Percentiles rank a stretch among this genome's conserved stretches.
Evolutionary conservation across 345 rosid genomes (phyloP).

Genomic region (Camelina sativa): DNA sequence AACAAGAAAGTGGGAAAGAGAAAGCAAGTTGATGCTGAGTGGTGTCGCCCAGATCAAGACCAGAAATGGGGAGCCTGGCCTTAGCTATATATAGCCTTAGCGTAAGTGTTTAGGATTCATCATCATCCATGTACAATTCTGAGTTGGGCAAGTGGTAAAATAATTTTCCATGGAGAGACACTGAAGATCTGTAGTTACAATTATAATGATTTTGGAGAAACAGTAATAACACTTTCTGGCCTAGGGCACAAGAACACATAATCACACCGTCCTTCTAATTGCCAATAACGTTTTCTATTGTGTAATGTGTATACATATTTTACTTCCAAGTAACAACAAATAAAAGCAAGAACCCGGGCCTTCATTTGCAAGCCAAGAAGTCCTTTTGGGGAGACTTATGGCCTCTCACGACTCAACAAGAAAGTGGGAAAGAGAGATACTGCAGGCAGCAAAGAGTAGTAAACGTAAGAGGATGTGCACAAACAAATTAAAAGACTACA

Average conservation of each 20-base stretch:
- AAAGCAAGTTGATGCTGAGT: conserved; percentile 37
- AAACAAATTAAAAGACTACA: too few species aligned
- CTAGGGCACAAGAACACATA: neutral
- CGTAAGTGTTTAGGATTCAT: neutral
- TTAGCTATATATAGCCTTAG: too few species aligned
- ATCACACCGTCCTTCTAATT: too few species aligned
- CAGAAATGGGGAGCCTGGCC: conserved; percentile 35
- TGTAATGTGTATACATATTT: too few species aligned
- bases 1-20: conserved; percentile 28
- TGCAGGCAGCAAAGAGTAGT: too few species aligned
- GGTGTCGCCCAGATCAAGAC: conserved; percentile 33
- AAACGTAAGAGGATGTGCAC: too few species aligned
- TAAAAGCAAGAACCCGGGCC: too few species aligned
- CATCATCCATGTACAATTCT: neutral
- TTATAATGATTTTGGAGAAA: neutral
- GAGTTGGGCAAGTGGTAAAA: neutral
- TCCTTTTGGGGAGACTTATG: too few species aligned
- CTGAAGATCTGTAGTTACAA: neutral
- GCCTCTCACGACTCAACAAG: too few species aligned
- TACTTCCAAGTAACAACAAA: conserved; percentile 39
- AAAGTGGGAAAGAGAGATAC: too few species aligned
- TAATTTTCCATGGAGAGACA: neutral
- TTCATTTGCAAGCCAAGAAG: too few species aligned
- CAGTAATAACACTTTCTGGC: neutral
- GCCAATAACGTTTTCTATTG: too few species aligned